Evolutionary conservation across 108 stramenopile genomes (phyloP), one percentile per base, ranked within the genome.

Genomic region (Skeletonema grethae): DNA sequence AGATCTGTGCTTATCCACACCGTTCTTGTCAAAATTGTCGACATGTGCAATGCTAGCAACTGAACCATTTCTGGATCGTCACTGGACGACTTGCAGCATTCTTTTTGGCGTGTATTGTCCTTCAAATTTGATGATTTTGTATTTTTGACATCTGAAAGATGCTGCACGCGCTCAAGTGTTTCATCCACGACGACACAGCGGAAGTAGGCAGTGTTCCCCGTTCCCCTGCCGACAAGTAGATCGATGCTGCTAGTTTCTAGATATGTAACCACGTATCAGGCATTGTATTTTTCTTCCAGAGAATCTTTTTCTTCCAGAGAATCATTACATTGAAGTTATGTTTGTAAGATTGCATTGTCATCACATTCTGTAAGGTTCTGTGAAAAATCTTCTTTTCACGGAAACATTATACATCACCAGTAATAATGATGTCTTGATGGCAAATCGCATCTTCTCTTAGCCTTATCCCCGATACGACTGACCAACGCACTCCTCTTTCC

Each of bases 231-330:
- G 32, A 63, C 18, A 41, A 30, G 46, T 36, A 13, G 31, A 25
- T 57, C 30, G 68, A 69, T 5, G 34, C 18, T 0, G 31, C n/a
- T 0, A 20, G 41, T 74, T 69, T 62, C 59, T 62, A 75, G 65
- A 69, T 20, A 71, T 70, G 25, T 80, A 80, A 16, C 79, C 79
- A 16, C 69, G 46, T 50, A 80, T 41, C 45, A 62, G 34, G 36
- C 79, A 80, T 24, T 73, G 73, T 31, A 80, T 65, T 61, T 65
- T n/a, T n/a, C n/a, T n/a, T n/a, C n/a, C n/a, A n/a, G n/a, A n/a
- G n/a, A n/a, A n/a, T n/a, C n/a, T n/a, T n/a, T 65, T 12, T 69
- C 69, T 66, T 60, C 60, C 29, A 80, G 68, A 13, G 79, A 73
- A 70, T 80, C 69, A 38, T 80, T 73, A n/a, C 73, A 55, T 56